Conservation (phyloP, 2,329 filamentous ascomycete species). For the Colletotrichum trifolii region DNA sequence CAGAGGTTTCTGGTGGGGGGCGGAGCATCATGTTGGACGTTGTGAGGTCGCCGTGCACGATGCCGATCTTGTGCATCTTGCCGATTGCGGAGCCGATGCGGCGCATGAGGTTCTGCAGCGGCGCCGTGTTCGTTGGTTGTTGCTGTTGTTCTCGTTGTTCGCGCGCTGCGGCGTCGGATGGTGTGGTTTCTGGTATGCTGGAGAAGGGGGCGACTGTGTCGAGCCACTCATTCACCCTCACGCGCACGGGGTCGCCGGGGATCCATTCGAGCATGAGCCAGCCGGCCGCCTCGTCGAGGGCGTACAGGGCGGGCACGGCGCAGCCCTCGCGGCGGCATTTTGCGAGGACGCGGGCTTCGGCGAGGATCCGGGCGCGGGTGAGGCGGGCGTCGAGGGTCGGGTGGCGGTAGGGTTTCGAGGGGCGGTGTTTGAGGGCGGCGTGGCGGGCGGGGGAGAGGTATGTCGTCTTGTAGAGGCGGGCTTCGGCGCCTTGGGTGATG, state of each 20-base stretch:
- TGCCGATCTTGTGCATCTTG: conserved; percentile 81
- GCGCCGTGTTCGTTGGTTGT: conserved; percentile 53
- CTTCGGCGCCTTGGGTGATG: conserved; percentile 94
- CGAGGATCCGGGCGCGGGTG: conserved; percentile 86
- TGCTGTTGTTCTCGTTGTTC: conserved; percentile 4
- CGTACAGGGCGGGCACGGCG: conserved; percentile 83
- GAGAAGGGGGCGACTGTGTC: conserved; percentile 44
- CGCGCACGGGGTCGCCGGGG: conserved; percentile 76
- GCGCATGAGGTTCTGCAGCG: conserved; percentile 72
- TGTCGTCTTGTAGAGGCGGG: conserved; percentile 87
- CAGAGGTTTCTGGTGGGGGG: conserved; percentile 45
- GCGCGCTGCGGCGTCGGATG: too few species aligned
- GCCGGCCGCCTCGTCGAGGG: conserved; percentile 69
- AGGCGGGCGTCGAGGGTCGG: conserved; percentile 87
- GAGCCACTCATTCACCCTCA: conserved; percentile 76
- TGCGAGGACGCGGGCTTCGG: conserved; percentile 87
- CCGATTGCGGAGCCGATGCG: conserved; percentile 79
- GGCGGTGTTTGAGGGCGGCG: conserved; percentile 90
- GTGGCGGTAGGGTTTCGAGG: conserved; percentile 91
- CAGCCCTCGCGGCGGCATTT: conserved; percentile 84
- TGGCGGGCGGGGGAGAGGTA: conserved; percentile 76
- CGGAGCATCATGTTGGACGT: conserved; percentile 96
- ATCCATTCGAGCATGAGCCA: conserved; percentile 92
- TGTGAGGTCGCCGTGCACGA: conserved; percentile 95
- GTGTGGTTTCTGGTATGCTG: too few species aligned